These are phyloP conservation scores for Botryotinia calthae DNA, from an alignment of 2,329 filamentous ascomycete genomes.

Conservation along the genomic window DNA sequence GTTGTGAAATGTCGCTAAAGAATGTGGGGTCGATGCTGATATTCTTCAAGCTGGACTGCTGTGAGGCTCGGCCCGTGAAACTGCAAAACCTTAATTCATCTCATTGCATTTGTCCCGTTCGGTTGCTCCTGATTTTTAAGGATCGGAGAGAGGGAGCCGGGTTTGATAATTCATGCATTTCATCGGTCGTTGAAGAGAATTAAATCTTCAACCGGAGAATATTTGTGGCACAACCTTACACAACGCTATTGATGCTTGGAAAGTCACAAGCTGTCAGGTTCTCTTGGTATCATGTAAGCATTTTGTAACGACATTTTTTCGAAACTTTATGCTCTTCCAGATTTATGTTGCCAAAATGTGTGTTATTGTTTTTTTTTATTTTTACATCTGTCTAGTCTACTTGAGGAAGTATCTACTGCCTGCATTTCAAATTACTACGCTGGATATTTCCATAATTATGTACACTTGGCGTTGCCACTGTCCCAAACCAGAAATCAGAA, in stretches of 20 bases:
- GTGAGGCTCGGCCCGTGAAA: slow-evolving; percentile 3
- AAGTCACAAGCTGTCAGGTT: background rate
- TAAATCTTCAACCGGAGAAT: background rate
- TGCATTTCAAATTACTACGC: background rate
- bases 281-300: slow-evolving; percentile 3
- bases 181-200: background rate
- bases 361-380: background rate
- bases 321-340: background rate
- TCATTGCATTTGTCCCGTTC: background rate
- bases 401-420: background rate
- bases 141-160: slow-evolving; percentile 3
- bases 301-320: background rate
- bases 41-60: slow-evolving; percentile 1
- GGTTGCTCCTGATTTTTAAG: background rate
- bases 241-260: background rate
- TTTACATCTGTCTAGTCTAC: background rate
- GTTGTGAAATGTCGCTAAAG: background rate
- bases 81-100: background rate
- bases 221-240: background rate
- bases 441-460: background rate
- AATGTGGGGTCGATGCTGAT: background rate
- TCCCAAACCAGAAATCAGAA: background rate
- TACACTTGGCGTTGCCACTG: background rate
- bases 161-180: background rate
- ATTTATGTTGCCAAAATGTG: background rate